phyloP scores from a whole-genome alignment of 83 land plant species.

The Picea mariana region DNA sequence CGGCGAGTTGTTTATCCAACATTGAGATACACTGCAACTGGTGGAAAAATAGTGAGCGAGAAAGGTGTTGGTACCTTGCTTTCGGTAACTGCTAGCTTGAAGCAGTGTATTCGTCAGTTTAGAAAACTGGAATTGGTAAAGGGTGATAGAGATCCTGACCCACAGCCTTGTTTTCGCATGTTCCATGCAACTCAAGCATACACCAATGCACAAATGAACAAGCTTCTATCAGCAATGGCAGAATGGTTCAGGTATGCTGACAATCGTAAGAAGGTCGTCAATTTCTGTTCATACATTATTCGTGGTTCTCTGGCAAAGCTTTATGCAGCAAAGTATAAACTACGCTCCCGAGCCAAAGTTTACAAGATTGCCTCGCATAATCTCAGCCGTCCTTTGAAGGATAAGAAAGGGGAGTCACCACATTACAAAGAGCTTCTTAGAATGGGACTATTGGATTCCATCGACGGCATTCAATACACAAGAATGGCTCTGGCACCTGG shows the following conservation, averaged over 20 bases:
- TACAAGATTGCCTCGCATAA: slow-evolving; percentile 71
- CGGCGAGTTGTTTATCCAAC: slow-evolving; percentile 59
- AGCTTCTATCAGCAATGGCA: slow-evolving; percentile 56
- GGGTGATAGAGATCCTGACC: slow-evolving; percentile 63
- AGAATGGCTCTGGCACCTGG: slow-evolving; percentile 62
- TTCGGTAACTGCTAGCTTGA: slow-evolving; percentile 63
- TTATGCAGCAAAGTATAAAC: slow-evolving; percentile 88
- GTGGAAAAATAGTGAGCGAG: slow-evolving; percentile 60
- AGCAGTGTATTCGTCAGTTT: slow-evolving; percentile 58
- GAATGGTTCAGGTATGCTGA: slow-evolving; percentile 81
- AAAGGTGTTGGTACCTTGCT: slow-evolving; percentile 62
- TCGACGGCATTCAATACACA: slow-evolving; percentile 68
- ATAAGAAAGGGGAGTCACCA: slow-evolving; percentile 72
- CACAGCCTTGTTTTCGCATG: slow-evolving; percentile 80
- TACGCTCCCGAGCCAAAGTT: slow-evolving; percentile 81
- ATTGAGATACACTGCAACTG: slow-evolving; percentile 54
- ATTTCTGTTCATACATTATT: slow-evolving; percentile 69
- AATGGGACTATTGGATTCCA: slow-evolving; percentile 66
- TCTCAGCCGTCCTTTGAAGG: slow-evolving; percentile 77
- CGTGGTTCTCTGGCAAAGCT: slow-evolving; percentile 82
- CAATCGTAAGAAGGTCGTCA: slow-evolving; percentile 66
- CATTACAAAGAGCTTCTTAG: slow-evolving; percentile 59
- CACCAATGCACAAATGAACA: slow-evolving; percentile 80
- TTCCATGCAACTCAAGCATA: slow-evolving; percentile 80
- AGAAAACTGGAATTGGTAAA: slow-evolving; percentile 59